Conservation (phyloP, 441 rosid genomes). For the Metrosideros polymorpha region DNA sequence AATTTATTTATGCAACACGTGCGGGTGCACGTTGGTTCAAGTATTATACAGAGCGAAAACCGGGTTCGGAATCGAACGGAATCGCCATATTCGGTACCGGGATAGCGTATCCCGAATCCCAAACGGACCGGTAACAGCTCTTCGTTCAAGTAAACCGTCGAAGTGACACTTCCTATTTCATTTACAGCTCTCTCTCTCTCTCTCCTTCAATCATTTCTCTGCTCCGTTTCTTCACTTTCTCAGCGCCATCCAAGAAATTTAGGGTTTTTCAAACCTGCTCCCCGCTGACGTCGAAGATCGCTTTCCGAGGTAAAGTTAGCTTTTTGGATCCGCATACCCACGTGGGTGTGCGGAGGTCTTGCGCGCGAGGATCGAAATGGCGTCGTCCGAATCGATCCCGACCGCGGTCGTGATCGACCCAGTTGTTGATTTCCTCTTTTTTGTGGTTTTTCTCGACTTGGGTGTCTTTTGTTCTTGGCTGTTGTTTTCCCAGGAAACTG, state of each 20-base stretch:
- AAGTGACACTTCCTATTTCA: not conserved
- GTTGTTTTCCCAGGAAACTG: not conserved
- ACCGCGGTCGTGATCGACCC: not conserved
- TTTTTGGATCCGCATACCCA: not conserved
- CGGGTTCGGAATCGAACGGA: not conserved
- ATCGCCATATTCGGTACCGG: not conserved
- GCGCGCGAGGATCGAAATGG: not conserved
- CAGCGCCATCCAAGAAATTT: not conserved
- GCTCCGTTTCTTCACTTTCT: not conserved
- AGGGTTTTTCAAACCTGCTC: not conserved
- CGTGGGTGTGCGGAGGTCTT: not conserved
- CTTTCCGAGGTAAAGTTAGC: not conserved
- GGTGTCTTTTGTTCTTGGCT: not conserved
- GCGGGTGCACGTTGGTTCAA: not conserved
- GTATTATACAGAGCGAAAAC: not conserved
- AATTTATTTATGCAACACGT: not conserved
- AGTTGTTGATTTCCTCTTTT: not conserved
- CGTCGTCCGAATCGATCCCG: not conserved
- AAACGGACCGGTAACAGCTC: not conserved
- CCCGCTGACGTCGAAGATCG: not conserved
- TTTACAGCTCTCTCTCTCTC: conserved; percentile 2
- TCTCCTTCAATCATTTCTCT: conserved; percentile 11
- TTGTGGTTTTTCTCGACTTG: not conserved
- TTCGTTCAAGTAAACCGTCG: conserved; percentile 19
- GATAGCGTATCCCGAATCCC: not conserved